Conservation (phyloP, 2,329 filamentous ascomycete species). For the Beauveria pseudobassiana region DNA sequence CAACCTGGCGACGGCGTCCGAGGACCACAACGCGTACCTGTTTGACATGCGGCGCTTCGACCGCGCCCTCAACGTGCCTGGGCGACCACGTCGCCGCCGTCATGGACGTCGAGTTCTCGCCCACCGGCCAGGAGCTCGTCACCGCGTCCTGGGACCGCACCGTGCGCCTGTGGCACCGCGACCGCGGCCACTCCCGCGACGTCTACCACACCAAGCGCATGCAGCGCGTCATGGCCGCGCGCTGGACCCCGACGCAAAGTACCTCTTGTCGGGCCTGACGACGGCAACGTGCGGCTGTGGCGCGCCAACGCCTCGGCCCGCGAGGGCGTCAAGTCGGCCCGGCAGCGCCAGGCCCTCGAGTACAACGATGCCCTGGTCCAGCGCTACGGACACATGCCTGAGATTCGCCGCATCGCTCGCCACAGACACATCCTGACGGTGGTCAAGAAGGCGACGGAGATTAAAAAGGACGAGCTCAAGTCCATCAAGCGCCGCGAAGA, state of each 20-base stretch:
- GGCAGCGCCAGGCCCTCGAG: conserved; percentile 80
- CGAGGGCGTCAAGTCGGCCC: conserved; percentile 76
- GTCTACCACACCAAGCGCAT: conserved; percentile 97
- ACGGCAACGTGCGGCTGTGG: conserved; percentile 85
- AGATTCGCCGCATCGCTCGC: conserved; percentile 81
- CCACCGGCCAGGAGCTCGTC: conserved; percentile 89
- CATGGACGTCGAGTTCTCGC: conserved; percentile 94
- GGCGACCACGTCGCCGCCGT: conserved; percentile 85
- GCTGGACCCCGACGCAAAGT: conserved; percentile 88
- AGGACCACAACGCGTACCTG: conserved; percentile 82
- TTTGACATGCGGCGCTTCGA: conserved; percentile 93
- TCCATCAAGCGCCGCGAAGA: conserved; percentile 86
- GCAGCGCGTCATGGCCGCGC: conserved; percentile 84
- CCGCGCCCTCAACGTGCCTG: conserved; percentile 78
- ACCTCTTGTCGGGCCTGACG: conserved; percentile 83
- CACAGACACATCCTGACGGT: conserved; percentile 89
- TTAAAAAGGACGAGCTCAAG: conserved; percentile 83
- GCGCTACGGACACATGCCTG: conserved; percentile 90
- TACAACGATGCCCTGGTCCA: conserved; percentile 82
- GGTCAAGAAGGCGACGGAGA: conserved; percentile 92
- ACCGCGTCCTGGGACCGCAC: conserved; percentile 82
- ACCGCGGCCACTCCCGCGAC: conserved; percentile 77
- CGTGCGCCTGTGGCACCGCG: conserved; percentile 74
- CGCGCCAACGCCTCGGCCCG: conserved; percentile 76
- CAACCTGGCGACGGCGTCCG: conserved; percentile 87